Evolutionary conservation across 2,329 filamentous ascomycete genomes (phyloP).

Genomic region (Xylaria hypoxylon): DNA sequence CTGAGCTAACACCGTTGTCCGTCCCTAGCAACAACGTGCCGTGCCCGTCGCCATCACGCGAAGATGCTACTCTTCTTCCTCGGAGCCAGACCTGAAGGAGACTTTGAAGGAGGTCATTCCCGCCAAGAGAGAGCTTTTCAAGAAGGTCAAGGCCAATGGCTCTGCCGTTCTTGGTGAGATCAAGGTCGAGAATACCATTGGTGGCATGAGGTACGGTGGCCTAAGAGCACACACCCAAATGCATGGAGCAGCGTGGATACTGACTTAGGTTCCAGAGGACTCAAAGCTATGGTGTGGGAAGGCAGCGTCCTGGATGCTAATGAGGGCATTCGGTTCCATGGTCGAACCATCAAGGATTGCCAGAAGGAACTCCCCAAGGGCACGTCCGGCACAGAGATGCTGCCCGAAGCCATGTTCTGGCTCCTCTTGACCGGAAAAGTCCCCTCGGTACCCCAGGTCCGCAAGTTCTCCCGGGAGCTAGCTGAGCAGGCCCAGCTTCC

Average conservation of each 20-base stretch:
- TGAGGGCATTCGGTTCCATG: conserved; percentile 98
- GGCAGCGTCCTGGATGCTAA: conserved; percentile 96
- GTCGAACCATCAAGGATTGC: conserved; percentile 97
- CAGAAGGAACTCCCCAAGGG: conserved; percentile 94
- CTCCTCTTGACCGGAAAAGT: conserved; percentile 93
- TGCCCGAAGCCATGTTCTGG: conserved; percentile 99
- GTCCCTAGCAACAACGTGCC: conserved; percentile 47
- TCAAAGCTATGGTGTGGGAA: conserved; percentile 99
- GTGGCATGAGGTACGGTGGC: conserved; percentile 79
- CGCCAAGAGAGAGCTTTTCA: conserved; percentile 90
- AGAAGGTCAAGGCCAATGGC: conserved; percentile 89
- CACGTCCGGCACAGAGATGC: conserved; percentile 92
- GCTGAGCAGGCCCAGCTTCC: conserved; percentile 88
- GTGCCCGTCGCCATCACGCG: conserved; percentile 46
- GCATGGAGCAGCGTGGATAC: not conserved
- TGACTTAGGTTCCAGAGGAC: conserved; percentile 61
- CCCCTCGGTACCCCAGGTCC: conserved; percentile 83
- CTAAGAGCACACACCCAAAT: conserved; percentile 8
- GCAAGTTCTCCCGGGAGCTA: conserved; percentile 84
- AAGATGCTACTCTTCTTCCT: conserved; percentile 76
- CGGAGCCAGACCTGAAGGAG: conserved; percentile 90
- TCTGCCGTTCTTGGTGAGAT: conserved; percentile 89
- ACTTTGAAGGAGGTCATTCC: conserved; percentile 87
- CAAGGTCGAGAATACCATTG: conserved; percentile 92
- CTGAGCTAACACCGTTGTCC: conserved; percentile 16